Evolutionary conservation across 2,329 filamentous ascomycete genomes (phyloP).

Genomic region (Pezicula rhizophila): DNA sequence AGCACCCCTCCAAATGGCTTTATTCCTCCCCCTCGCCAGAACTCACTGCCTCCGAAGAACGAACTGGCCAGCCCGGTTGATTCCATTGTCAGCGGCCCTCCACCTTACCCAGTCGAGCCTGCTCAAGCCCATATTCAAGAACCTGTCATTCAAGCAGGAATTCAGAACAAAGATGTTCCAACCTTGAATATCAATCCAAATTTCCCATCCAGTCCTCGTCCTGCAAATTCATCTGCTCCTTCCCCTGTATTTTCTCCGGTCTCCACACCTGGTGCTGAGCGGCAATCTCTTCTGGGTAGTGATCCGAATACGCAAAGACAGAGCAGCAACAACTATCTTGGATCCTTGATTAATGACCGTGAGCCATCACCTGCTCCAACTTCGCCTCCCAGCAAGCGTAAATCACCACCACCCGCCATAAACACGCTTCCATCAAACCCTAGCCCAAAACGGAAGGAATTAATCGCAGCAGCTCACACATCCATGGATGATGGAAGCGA

Average conservation of each 20-base stretch:
- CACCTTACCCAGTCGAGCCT: slow-evolving; percentile 17
- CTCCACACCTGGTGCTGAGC: slow-evolving; percentile 6
- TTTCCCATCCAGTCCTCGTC: slow-evolving; percentile 13
- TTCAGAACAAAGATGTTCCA: slow-evolving; percentile 10
- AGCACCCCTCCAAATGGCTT: slow-evolving; percentile 14
- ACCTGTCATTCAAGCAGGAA: slow-evolving; percentile 5
- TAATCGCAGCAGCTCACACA: slow-evolving; percentile 18
- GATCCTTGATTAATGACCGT: slow-evolving; percentile 15
- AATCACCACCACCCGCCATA: slow-evolving; percentile 17
- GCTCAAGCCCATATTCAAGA: slow-evolving; percentile 15
- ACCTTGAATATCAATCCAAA: neutral
- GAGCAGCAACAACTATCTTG: slow-evolving; percentile 27
- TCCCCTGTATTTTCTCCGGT: slow-evolving; percentile 6
- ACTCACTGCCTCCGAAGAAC: slow-evolving; percentile 40
- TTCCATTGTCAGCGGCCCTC: slow-evolving; percentile 30
- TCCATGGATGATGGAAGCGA: slow-evolving; percentile 44
- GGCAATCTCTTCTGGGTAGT: neutral
- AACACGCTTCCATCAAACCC: slow-evolving; percentile 26
- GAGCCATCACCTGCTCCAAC: slow-evolving; percentile 5
- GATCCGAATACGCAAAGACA: slow-evolving; percentile 11
- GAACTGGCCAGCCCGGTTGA: slow-evolving; percentile 29
- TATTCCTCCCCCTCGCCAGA: slow-evolving; percentile 33
- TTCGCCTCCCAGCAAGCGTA: slow-evolving; percentile 7
- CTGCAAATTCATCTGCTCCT: slow-evolving; percentile 9
- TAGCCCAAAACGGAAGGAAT: slow-evolving; percentile 31